Conservation (phyloP, 495 filamentous ascomycete genomes). For the Lepidopterella palustris region DNA sequence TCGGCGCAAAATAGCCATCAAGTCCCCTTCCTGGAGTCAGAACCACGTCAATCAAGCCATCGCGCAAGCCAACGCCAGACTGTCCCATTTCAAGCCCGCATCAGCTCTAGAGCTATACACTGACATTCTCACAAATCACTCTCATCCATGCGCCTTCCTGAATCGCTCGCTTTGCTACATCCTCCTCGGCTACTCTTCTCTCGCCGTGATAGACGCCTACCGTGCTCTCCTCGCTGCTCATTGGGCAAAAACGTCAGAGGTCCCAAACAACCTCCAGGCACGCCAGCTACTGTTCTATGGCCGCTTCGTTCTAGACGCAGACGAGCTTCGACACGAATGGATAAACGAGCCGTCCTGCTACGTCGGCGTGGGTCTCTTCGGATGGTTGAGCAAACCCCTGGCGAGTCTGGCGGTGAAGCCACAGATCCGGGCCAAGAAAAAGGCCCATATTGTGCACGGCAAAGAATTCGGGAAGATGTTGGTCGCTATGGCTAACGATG, state of each 20-base stretch:
- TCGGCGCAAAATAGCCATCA: not conserved
- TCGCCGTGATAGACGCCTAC: conserved; percentile 32
- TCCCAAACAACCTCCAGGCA: not conserved
- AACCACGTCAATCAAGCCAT: conserved; percentile 6
- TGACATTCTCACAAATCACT: conserved; percentile 17
- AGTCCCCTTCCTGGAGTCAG: conserved; percentile 5
- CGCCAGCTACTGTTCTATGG: not conserved
- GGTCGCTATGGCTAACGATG: conserved; percentile 1
- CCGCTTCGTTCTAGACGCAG: not conserved
- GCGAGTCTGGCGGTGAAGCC: not conserved
- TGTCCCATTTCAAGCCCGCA: not conserved
- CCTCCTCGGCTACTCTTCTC: conserved; percentile 17
- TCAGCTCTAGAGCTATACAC: conserved; percentile 29
- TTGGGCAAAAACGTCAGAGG: not conserved
- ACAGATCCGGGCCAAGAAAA: not conserved
- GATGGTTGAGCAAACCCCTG: not conserved
- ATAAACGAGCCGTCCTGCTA: not conserved
- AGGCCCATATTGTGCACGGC: not conserved
- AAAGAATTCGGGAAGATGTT: not conserved
- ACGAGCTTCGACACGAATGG: conserved; percentile 2
- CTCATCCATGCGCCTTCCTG: conserved; percentile 32
- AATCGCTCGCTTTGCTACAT: conserved; percentile 35
- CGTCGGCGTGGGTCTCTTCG: not conserved
- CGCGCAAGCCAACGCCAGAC: conserved; percentile 16
- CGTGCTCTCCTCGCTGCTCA: conserved; percentile 22